Evolutionary conservation across 495 filamentous ascomycete genomes (phyloP).

Genomic region (Tuber microsphaerosporum): DNA sequence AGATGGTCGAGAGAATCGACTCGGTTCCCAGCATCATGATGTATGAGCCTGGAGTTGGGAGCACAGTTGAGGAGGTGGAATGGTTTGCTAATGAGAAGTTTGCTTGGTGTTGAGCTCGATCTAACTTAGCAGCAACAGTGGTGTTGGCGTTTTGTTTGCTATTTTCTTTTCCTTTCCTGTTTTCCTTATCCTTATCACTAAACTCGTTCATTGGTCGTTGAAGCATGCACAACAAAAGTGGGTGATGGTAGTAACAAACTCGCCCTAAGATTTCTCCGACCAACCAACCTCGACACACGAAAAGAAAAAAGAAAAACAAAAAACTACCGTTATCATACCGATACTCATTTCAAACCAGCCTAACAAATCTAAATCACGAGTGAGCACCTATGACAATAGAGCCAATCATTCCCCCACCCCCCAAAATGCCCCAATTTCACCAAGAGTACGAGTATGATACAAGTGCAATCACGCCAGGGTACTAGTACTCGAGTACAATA

Average conservation of each 20-base stretch:
- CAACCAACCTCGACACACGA: background rate
- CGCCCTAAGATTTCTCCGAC: background rate
- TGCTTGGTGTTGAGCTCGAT: conserved; percentile 67
- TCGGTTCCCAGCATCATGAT: conserved; percentile 61
- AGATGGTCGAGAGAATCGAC: conserved; percentile 53
- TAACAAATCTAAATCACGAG: background rate
- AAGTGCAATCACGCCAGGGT: background rate
- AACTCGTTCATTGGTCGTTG: background rate
- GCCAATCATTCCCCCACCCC: background rate
- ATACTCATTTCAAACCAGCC: background rate
- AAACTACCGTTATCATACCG: too few relatives aligned
- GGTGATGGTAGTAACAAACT: background rate
- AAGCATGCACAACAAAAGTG: background rate
- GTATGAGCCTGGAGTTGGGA: conserved; percentile 50
- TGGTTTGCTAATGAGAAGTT: conserved; percentile 93
- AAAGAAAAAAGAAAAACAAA: too few relatives aligned
- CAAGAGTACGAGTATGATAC: background rate
- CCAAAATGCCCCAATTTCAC: background rate
- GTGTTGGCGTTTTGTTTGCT: background rate
- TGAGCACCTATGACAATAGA: background rate
- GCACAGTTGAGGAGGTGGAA: conserved; percentile 54
- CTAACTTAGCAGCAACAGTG: background rate
- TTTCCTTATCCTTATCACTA: background rate
- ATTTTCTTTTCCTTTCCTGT: conserved; percentile 1
- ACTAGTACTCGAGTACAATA: too few relatives aligned